Base-by-base conservation (phyloP, 2,329 filamentous ascomycete species). In the Neurospora sp. region DNA sequence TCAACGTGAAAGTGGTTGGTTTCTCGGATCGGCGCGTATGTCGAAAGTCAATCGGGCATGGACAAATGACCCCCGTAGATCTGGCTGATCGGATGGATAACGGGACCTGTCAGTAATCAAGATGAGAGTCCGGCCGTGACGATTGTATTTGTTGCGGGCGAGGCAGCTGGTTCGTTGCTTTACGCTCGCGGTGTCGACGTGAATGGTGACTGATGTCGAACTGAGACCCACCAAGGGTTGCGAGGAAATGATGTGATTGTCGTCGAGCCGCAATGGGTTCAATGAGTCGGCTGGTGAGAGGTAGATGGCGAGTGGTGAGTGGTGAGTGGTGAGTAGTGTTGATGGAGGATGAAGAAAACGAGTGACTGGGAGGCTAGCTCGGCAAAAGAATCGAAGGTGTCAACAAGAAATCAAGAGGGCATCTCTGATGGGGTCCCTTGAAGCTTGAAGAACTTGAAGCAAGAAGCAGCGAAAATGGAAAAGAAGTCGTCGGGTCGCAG, bases 331-430 rank as follows among this genome's bases (percentile, higher is more conserved):
- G 38, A 38, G 19, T 67, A 9, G n/a, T 33, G 42, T 28, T 36
- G 40, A 52, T 15, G 33, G 17, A 28, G 7, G 38, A 38, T 67
- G 38, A 66, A 69, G 66, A 69, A 76, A 76, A 74, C 74, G 75
- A 77, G 73, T 74, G 76, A 76, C 74, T 73, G 71, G 68, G 74
- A 76, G 76, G 70, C 75, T 76, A 74, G 74, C 75, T 77, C 76
- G 28, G 52, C 7, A 70, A 73, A 69, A 71, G 71, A 73, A 75
- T 46, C 70, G 46, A 72, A 71, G 67, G 70, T 42, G 23, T 67
- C 38, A 67, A 70, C 11, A 43, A 43, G 43, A 70, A n/a, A 73
- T 68, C 67, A 71, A 68, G 42, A 71, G 68, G 28, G 28, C 68
- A 73, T 73, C 69, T 62, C 52, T 58, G 71, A 68, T 68, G 46